Evolutionary conservation across 495 filamentous ascomycete genomes (phyloP).

Genomic region (Barbatosphaeria neglecta): DNA sequence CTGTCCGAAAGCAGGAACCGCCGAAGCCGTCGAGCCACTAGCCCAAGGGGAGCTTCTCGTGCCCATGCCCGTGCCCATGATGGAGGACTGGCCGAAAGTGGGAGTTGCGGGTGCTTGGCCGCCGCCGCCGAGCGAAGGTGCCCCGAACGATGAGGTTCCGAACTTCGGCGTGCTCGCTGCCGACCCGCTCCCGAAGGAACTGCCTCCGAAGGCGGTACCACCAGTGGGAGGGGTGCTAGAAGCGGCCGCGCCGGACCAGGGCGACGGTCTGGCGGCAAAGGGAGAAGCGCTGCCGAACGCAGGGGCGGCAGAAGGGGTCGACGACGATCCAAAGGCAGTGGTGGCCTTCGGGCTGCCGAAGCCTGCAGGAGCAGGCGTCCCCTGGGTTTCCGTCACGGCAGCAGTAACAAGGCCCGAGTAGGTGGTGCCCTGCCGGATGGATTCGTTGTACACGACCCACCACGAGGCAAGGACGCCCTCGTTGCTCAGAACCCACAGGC

Average conservation of each 20-base stretch:
- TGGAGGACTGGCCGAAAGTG: conserved; percentile 41
- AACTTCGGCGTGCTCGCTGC: conserved; percentile 39
- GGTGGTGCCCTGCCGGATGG: conserved; percentile 57
- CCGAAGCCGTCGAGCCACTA: conserved; percentile 12
- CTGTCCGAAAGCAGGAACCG: conserved; percentile 28
- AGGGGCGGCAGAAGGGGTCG: conserved; percentile 8
- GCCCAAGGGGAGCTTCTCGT: conserved; percentile 30
- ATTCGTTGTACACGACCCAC: conserved; percentile 86
- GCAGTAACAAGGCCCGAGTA: conserved; percentile 57
- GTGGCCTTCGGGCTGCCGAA: conserved; percentile 3
- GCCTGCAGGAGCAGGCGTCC: conserved; percentile 20
- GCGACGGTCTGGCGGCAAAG: conserved; percentile 27
- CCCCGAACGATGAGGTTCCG: conserved; percentile 26
- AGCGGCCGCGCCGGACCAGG: conserved; percentile 19
- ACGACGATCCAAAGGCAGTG: conserved; percentile 5
- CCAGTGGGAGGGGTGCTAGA: conserved; percentile 15
- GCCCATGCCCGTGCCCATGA: conserved; percentile 22
- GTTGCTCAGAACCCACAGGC: conserved; percentile 74
- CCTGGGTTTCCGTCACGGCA: conserved; percentile 24
- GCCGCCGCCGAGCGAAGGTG: background rate
- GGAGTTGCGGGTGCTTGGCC: conserved; percentile 18
- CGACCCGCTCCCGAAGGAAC: conserved; percentile 25
- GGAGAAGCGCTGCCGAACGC: conserved; percentile 27
- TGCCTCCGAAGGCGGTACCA: conserved; percentile 25
- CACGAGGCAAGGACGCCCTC: conserved; percentile 76